A percentile compares a stretch with the other conserved stretches of the same genome.
Conservation (phyloP, 371 early-diverging fungal species). For the Mucor racemosus region DNA sequence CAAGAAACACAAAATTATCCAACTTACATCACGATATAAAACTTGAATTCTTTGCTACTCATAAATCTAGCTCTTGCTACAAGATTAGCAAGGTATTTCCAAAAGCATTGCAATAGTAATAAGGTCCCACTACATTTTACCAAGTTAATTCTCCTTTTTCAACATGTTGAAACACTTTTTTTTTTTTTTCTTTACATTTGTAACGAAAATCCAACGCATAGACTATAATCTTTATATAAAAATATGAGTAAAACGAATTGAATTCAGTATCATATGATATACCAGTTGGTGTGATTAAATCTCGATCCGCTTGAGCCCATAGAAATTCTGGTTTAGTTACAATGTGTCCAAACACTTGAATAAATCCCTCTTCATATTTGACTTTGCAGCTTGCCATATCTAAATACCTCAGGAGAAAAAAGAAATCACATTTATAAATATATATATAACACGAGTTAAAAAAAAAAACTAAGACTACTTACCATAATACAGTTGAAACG, state of each 20-base stretch:
- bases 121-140: constrained; percentile 42
- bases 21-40: constrained; percentile 52
- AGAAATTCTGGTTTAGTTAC: constrained; percentile 43
- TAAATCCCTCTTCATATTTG: constrained; percentile 56
- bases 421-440: neutral
- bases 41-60: constrained; percentile 54
- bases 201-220: constrained; percentile 49
- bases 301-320: constrained; percentile 50
- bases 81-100: constrained; percentile 58
- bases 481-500: constrained; percentile 56
- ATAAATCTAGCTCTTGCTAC: constrained; percentile 54
- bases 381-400: constrained; percentile 50
- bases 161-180: neutral
- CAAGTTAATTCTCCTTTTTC: neutral
- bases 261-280: neutral
- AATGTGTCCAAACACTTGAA: constrained; percentile 30
- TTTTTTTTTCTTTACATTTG: constrained; percentile 43
- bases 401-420: constrained; percentile 6
- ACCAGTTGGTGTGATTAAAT: constrained; percentile 49
- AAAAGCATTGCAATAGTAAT: constrained; percentile 56
- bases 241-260: neutral
- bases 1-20: neutral
- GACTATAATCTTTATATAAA: constrained; percentile 28
- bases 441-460: constrained; percentile 8
- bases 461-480: neutral